Base-by-base conservation (phyloP, 2,329 filamentous ascomycete genomes). In the Metarhizium humberi region DNA sequence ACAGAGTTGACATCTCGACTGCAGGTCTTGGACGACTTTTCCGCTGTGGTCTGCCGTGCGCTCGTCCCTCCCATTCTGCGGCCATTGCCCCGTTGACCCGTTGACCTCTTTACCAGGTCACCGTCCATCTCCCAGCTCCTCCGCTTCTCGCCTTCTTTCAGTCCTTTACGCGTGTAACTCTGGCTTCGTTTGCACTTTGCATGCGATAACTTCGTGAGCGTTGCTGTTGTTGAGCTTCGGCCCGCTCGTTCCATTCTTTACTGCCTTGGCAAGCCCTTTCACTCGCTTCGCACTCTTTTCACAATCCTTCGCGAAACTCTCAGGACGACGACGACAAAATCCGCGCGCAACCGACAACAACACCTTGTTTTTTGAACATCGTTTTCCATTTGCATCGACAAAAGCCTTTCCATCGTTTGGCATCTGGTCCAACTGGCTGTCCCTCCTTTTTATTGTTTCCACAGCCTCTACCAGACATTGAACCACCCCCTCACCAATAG, bases 351-450 rank as follows among this genome's bases (percentile, higher is more conserved):
- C 3, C 36, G 47, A 46, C 14, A 20, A 43, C 48, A 18, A 25
- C 38, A 20, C 34, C 30, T 38, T 7, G 25, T 25, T 30, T 48
- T 45, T 20, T 40, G 2, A 45, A 20, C 20, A 1, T 45, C 53
- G 18, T 45, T 40, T 46, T 42, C 36, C 4, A 16, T 49, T 34
- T 32, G 29, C 49, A 8, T 47, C 43, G 29, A 16, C 43, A 29
- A 45, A 51, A 30, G 30, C 13, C n/a, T 5, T 36, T 13, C 51
- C 29, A 42, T 53, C 59, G 55, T 57, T 62, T 63, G 63, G 63
- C 63, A 66, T 53, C 57, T 61, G 60, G 60, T 60, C 64, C 63
- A 67, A 60, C 59, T 58, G 52, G 55, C 51, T 51, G 54, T 20
- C 40, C 36, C 34, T 53, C 43, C 46, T 50, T 55, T 25, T 50